Percentiles rank a stretch among this genome's conserved stretches.
phyloP scores from a whole-genome alignment of 176 grass and related monocot species.

The Eragrostis curvula region DNA sequence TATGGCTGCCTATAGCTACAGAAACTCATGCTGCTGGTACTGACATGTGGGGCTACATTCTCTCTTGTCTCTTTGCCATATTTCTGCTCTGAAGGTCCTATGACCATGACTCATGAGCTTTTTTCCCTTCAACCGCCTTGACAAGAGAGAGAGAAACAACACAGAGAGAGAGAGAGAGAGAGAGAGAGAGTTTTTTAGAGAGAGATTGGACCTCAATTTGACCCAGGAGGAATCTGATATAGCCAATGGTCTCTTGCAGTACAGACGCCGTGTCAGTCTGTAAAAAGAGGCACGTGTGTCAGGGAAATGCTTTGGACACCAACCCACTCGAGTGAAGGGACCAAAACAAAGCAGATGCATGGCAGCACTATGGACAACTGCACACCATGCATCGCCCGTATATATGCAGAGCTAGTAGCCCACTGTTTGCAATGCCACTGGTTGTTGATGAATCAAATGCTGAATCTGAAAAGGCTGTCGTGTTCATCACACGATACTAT shows the following conservation, averaged over 20 bases:
- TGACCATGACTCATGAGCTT: conserved; percentile 27
- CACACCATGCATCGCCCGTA: background rate
- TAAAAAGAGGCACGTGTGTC: conserved; percentile 72
- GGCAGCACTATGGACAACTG: conserved; percentile 45
- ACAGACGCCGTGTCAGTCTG: conserved; percentile 98
- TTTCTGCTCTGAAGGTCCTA: conserved; percentile 33
- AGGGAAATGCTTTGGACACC: conserved; percentile 68
- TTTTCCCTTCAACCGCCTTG: background rate
- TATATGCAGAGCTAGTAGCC: conserved; percentile 17
- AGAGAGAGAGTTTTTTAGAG: conserved; percentile 32
- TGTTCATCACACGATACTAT: background rate
- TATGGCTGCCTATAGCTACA: background rate
- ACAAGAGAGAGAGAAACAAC: too few relatives aligned
- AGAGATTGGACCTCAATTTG: conserved; percentile 93
- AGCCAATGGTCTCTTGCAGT: conserved; percentile 96
- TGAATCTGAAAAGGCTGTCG: background rate
- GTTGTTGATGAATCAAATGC: background rate
- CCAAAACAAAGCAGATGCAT: conserved; percentile 39
- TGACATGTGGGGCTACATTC: conserved; percentile 16
- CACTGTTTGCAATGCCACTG: background rate
- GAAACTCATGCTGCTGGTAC: background rate
- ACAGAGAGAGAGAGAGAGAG: background rate
- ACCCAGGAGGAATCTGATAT: conserved; percentile 92
- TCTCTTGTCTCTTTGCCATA: conserved; percentile 19
- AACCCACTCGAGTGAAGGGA: conserved; percentile 55